phyloP scores from a whole-genome alignment of 352 stramenopile species.

The Thraustotheca clavata region DNA sequence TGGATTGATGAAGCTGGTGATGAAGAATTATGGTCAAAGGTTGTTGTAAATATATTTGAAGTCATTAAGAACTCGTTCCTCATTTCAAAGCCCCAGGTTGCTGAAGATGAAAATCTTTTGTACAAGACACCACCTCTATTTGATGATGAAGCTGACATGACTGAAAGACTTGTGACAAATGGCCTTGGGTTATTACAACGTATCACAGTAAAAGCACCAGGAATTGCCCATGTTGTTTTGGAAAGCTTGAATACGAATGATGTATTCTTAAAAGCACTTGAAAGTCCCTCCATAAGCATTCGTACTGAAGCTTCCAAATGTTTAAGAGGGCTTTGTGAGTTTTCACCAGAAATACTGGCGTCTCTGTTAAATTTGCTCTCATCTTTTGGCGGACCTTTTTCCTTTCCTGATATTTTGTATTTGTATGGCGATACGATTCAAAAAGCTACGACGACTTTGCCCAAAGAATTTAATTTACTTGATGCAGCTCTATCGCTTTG shows the following conservation, averaged over 20 bases:
- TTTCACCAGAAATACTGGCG: background rate
- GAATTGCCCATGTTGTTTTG: background rate
- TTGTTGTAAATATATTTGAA: background rate
- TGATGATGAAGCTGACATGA: background rate
- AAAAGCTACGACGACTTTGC: background rate
- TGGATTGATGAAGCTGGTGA: background rate
- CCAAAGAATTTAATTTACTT: background rate
- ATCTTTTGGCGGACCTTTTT: background rate
- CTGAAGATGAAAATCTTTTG: too few relatives aligned
- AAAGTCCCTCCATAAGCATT: background rate
- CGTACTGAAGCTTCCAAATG: background rate
- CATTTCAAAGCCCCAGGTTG: too few relatives aligned
- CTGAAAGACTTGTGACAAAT: background rate
- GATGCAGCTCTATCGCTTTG: background rate
- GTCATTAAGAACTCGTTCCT: background rate
- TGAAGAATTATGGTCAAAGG: background rate
- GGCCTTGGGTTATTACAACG: slow-evolving; percentile 1
- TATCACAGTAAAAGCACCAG: background rate
- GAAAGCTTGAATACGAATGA: background rate
- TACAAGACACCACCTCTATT: background rate
- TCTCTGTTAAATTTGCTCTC: background rate
- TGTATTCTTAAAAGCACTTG: background rate
- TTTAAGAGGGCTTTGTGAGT: background rate
- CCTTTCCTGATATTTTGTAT: slow-evolving; percentile 4
- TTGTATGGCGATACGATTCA: slow-evolving; percentile 16